These are phyloP conservation scores for Peronosclerospora sorghi DNA, from an alignment of 352 stramenopile genomes.

Conservation along the genomic window DNA sequence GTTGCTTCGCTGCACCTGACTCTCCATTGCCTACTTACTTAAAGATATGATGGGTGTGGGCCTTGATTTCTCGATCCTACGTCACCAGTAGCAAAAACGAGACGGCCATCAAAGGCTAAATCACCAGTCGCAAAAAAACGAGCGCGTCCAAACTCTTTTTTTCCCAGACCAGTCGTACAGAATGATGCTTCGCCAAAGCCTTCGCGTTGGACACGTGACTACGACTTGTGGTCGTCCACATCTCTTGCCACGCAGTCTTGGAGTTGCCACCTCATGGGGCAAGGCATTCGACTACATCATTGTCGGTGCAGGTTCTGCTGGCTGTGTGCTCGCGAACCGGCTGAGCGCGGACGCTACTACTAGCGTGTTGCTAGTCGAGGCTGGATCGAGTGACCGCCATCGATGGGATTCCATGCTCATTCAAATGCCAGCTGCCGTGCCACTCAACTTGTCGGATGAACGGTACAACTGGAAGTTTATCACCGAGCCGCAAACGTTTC, in stretches of 20 bases:
- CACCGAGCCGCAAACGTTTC: conserved; percentile 61
- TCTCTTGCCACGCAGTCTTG: neutral
- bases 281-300: conserved; percentile 85
- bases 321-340: conserved; percentile 82
- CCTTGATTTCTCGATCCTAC: too few species aligned
- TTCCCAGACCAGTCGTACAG: too few species aligned
- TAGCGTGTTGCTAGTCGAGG: conserved; percentile 81
- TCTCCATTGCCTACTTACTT: too few species aligned
- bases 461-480: conserved; percentile 79
- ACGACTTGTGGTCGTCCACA: too few species aligned
- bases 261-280: neutral
- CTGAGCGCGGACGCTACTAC: conserved; percentile 67
- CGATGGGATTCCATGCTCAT: conserved; percentile 81
- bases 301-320: conserved; percentile 79
- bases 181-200: too few species aligned
- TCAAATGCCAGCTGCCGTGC: conserved; percentile 67
- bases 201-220: too few species aligned
- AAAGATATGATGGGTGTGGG: too few species aligned
- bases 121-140: too few species aligned
- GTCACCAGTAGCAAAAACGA: too few species aligned
- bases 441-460: conserved; percentile 64
- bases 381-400: conserved; percentile 56
- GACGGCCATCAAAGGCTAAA: too few species aligned
- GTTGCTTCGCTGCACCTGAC: too few species aligned
- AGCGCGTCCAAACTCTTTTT: too few species aligned